These are phyloP conservation scores for Aspergillus sp. DNA, from an alignment of 2,329 filamentous ascomycete species.

Conservation along the genomic window DNA sequence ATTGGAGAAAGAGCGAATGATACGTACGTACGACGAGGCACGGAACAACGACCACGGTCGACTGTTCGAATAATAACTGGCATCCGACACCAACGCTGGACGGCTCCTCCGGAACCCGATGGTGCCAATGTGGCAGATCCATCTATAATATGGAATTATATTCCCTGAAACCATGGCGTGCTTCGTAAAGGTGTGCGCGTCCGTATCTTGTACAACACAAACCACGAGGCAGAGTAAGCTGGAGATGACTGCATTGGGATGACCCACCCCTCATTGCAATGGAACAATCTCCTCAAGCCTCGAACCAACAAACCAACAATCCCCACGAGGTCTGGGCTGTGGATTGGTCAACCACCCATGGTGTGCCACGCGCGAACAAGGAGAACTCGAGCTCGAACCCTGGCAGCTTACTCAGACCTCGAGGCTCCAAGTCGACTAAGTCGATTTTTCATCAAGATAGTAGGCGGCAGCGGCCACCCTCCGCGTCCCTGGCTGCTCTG, in stretches of 20 bases:
- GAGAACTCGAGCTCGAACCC: background rate
- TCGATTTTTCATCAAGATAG: background rate
- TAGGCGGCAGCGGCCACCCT: background rate
- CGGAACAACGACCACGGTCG: background rate
- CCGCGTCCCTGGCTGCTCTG: background rate
- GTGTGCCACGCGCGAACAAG: background rate
- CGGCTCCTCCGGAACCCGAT: background rate
- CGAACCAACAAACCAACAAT: background rate
- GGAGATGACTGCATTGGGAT: background rate
- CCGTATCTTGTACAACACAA: conserved; percentile 3
- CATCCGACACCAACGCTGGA: no score
- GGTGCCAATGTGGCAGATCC: background rate
- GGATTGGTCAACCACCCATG: background rate
- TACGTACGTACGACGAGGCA: background rate
- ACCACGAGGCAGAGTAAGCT: conserved; percentile 2
- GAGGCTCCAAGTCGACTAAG: background rate
- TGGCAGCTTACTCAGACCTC: background rate
- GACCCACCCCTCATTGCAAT: background rate
- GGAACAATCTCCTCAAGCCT: background rate
- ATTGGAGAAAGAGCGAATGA: background rate
- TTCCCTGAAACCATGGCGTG: background rate
- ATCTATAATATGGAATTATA: background rate
- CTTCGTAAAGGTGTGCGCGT: background rate
- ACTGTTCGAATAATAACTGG: no score
- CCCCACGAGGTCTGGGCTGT: background rate